A percentile compares a stretch with the other conserved stretches of the same genome.
Conservation (phyloP, 148 eudicot genomes). For the Camellia granthamiana region DNA sequence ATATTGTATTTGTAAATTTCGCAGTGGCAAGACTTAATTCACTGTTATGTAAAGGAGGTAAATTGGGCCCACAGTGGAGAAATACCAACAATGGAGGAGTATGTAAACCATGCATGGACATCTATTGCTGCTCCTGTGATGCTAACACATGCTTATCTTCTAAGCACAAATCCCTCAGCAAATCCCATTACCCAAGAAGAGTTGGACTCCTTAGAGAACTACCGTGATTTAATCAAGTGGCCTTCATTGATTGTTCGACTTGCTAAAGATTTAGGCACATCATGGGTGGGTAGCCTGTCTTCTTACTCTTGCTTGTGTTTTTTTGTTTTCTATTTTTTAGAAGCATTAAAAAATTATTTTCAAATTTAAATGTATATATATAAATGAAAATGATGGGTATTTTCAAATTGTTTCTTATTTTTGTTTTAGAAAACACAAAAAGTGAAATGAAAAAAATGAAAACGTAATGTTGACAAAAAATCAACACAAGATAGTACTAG, state of each 20-base stretch:
- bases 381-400: too few relatives aligned
- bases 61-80: background rate
- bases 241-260: conserved; percentile 5
- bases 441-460: too few relatives aligned
- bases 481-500: too few relatives aligned
- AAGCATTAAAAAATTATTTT: too few relatives aligned
- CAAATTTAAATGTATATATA: too few relatives aligned
- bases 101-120: background rate
- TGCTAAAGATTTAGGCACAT: conserved; percentile 9
- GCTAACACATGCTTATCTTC: conserved; percentile 8
- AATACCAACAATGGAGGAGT: background rate
- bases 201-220: background rate
- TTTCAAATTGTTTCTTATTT: too few relatives aligned
- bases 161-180: background rate
- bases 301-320: background rate
- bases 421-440: too few relatives aligned
- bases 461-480: too few relatives aligned
- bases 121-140: background rate
- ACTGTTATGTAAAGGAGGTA: background rate
- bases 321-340: too few relatives aligned
- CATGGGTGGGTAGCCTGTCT: background rate
- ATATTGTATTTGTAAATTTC: background rate
- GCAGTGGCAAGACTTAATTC: background rate
- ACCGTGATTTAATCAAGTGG: conserved; percentile 8
- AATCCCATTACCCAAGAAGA: conserved; percentile 5